Evolutionary conservation across 2,329 filamentous ascomycete species (phyloP), one percentile per base, ranked within the genome.

Genomic region (Aspergillus tubingensis): DNA sequence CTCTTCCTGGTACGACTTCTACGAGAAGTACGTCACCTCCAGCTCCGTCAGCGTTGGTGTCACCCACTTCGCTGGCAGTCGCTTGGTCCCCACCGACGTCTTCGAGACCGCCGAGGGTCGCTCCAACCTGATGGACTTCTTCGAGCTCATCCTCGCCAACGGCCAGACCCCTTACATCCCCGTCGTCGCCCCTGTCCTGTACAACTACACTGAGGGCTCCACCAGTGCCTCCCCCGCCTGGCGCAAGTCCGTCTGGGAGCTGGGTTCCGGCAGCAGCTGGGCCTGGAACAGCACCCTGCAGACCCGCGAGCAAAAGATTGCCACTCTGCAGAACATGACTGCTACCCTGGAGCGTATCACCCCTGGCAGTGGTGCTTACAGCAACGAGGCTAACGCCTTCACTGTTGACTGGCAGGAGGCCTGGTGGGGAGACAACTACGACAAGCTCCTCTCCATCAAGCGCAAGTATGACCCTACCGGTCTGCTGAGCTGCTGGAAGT

Each of bases 391-490:
- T 17, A 67, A 68, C 44, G 56, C 64, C 2, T 68, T 66, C 39
- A 65, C 59, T 1, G 47, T 32, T 8, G 50, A 68, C 23, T 68
- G 66, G 65, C 43, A 48, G 10, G 60, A 68, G 54, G 60, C 64
- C 8, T 68, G 61, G 61, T 68, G 64, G 59, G 65, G 66, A 5
- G 58, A 65, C 7, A 68, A 68, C 60, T 68, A 68, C 19, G 58
- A 59, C 25, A 48, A 44, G n/a, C 54, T 68, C 38, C 5, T 68
- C 5, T 47, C 7, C 11, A 65, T 68, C 17, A 68, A 68, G 62
- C 27, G 62, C 23, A 66, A 65, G 55, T 68, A 68, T 54, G 66
- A 68, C 30, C 66, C 66, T 6, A 17, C 25, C 0, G 62, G 55
- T 2, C 32, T 66, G 48, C 48, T 67, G 56, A 66, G 41, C 41